phyloP scores from a whole-genome alignment of 73 alveolate species.

The Symbiodinium pilosum region DNA sequence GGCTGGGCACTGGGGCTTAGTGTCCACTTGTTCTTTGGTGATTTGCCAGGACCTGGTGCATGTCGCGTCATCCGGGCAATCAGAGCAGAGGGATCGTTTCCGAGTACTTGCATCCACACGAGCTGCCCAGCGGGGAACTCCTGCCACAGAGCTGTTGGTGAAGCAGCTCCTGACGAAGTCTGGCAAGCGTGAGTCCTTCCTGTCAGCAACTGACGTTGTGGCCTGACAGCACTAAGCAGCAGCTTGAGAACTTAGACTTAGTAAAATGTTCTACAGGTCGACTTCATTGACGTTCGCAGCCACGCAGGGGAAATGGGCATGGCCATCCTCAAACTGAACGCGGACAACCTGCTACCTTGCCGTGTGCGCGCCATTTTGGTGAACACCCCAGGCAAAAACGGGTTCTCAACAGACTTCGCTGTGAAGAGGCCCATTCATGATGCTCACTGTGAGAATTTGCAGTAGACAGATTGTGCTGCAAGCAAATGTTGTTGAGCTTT shows the following conservation, averaged over 20 bases:
- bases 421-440: too few species aligned
- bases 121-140: conserved; percentile 12
- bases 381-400: too few species aligned
- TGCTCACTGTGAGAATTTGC: background rate
- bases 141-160: background rate
- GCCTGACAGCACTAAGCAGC: background rate
- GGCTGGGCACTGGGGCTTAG: background rate
- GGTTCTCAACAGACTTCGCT: too few species aligned
- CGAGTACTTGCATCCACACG: conserved; percentile 18
- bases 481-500: background rate
- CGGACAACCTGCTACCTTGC: too few species aligned
- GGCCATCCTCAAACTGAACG: too few species aligned
- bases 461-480: background rate
- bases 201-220: background rate
- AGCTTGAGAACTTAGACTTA: background rate
- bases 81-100: background rate
- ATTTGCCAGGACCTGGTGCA: background rate
- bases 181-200: background rate
- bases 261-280: background rate
- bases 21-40: background rate
- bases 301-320: too few species aligned
- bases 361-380: too few species aligned
- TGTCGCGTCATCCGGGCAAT: background rate
- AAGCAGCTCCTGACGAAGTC: background rate
- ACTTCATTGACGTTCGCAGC: background rate